Evolutionary conservation across 2,329 filamentous ascomycete species (phyloP).

Genomic region (Simplicillium aogashimaense): DNA sequence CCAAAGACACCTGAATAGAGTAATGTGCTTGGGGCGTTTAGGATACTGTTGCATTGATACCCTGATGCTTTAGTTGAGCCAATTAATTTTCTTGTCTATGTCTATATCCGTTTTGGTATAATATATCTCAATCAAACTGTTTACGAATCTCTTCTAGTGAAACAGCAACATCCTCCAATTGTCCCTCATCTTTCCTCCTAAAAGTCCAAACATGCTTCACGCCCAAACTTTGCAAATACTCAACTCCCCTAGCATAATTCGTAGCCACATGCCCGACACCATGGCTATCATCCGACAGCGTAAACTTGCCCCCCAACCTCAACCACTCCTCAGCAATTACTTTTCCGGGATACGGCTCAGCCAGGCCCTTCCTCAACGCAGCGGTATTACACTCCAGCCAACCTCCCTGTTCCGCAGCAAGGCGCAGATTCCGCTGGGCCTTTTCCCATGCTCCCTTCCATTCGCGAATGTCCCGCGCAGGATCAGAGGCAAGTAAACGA

Average conservation of each 20-base stretch:
- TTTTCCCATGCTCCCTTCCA: slow-evolving; percentile 62
- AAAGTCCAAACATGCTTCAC: slow-evolving; percentile 54
- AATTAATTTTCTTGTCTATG: too few relatives aligned
- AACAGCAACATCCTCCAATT: slow-evolving; percentile 32
- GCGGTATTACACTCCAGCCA: slow-evolving; percentile 86
- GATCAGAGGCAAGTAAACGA: slow-evolving; percentile 64
- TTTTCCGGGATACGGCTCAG: slow-evolving; percentile 77
- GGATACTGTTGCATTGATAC: too few relatives aligned
- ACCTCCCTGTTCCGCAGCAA: slow-evolving; percentile 63
- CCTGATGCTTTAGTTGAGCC: too few relatives aligned
- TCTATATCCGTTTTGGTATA: too few relatives aligned
- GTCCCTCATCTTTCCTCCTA: slow-evolving; percentile 17
- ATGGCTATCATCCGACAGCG: slow-evolving; percentile 92
- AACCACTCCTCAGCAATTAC: slow-evolving; percentile 74
- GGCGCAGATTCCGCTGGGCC: slow-evolving; percentile 63
- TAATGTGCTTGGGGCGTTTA: too few relatives aligned
- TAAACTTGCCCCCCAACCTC: slow-evolving; percentile 67
- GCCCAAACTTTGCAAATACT: slow-evolving; percentile 58
- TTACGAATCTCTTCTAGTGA: slow-evolving; percentile 28
- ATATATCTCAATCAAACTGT: slow-evolving; percentile 9
- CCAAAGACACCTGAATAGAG: not conserved
- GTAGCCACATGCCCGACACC: slow-evolving; percentile 78
- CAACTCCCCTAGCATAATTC: slow-evolving; percentile 63
- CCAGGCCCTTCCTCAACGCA: slow-evolving; percentile 78
- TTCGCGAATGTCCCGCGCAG: slow-evolving; percentile 47